phyloP scores from a whole-genome alignment of 345 rosid species.

The Theobroma cacao region DNA sequence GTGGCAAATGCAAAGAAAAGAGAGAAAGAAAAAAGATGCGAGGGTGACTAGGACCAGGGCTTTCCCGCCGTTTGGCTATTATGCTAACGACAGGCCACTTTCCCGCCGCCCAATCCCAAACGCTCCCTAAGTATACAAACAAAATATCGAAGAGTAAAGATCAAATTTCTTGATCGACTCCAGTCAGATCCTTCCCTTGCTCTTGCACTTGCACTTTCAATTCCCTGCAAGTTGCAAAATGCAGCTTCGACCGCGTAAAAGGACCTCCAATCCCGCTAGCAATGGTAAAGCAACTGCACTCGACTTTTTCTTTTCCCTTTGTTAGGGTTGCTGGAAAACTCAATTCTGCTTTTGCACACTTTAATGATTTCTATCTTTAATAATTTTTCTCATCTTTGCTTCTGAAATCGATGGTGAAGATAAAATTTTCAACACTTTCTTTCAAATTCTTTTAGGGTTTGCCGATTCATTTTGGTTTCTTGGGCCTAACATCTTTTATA shows the following conservation, averaged over 20 bases:
- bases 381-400: background rate
- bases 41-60: too few species aligned
- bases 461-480: background rate
- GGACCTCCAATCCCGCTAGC: background rate
- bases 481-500: background rate
- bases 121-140: background rate
- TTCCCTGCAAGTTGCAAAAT: background rate
- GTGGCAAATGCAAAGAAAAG: too few species aligned
- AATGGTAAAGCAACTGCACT: background rate
- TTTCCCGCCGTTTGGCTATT: background rate
- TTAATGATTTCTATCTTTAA: background rate
- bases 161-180: background rate
- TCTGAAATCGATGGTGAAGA: background rate
- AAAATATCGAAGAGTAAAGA: background rate
- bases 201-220: background rate
- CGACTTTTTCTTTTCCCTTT: background rate
- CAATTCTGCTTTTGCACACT: background rate
- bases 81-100: background rate
- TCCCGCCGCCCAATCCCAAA: constrained; percentile 5
- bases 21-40: too few species aligned
- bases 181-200: background rate
- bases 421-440: background rate
- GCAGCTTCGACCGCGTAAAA: constrained; percentile 18
- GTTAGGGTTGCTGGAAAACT: background rate
- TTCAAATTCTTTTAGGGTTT: background rate